These are phyloP conservation scores for Limnomonas spitsbergensis DNA, from an alignment of 139 green algal genomes.

Conservation along the genomic window DNA sequence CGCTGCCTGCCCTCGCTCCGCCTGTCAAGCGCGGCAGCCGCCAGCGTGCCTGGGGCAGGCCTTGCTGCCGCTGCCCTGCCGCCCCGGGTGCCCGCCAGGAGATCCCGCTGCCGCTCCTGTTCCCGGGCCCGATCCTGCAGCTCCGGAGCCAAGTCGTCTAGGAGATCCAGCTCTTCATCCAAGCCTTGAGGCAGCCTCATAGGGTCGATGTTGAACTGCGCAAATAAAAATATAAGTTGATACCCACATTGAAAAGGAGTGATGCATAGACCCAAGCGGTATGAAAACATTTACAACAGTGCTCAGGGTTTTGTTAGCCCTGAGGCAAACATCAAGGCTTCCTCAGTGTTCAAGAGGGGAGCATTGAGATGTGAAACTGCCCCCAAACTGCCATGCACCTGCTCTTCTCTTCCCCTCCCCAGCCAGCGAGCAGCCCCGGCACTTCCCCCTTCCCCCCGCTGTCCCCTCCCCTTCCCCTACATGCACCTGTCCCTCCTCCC, in stretches of 20 bases:
- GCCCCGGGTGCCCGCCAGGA: neutral
- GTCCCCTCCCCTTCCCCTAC: no score
- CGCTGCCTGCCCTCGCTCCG: neutral
- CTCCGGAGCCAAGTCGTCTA: constrained; percentile 31
- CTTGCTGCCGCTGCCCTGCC: neutral
- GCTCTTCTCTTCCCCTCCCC: no score
- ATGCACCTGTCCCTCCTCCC: no score
- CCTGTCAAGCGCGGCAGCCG: neutral
- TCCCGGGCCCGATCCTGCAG: neutral
- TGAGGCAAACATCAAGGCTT: no score
- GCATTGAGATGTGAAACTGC: no score
- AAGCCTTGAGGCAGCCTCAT: constrained; percentile 51
- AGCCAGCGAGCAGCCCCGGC: no score
- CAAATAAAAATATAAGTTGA: neutral
- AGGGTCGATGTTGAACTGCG: constrained; percentile 49
- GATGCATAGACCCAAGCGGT: no score
- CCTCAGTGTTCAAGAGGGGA: no score
- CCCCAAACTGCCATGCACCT: no score
- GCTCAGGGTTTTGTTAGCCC: no score
- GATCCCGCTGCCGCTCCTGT: neutral
- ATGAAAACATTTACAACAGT: no score
- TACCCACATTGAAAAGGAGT: neutral
- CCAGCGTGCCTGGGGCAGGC: neutral
- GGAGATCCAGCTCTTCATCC: constrained; percentile 49
- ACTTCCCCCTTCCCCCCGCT: no score